Conservation (phyloP, 1,139 yeast genomes). For the Debaryomyces nepalensis region DNA sequence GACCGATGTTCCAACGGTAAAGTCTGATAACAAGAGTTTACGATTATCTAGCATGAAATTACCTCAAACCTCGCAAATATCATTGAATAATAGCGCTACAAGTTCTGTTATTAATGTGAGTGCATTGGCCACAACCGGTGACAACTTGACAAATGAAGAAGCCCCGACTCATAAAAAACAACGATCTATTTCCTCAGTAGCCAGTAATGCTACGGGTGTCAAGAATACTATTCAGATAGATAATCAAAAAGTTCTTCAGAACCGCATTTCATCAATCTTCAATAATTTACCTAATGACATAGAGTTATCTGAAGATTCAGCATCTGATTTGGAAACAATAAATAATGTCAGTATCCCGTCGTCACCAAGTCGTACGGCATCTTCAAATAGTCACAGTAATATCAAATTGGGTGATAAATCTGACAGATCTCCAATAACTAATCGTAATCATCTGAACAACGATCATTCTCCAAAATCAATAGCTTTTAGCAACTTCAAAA, state of each 20-base stretch:
- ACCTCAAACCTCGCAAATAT: conserved; percentile 19
- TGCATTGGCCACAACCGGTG: conserved; percentile 31
- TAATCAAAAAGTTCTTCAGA: conserved; percentile 23
- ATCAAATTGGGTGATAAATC: conserved; percentile 34
- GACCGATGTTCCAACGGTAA: conserved; percentile 30
- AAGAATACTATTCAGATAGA: conserved; percentile 9
- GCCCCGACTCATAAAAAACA: background rate
- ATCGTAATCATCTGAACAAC: conserved; percentile 13
- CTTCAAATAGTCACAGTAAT: conserved; percentile 26
- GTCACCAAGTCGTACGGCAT: conserved; percentile 21
- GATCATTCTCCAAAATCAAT: conserved; percentile 41
- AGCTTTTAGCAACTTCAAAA: conserved; percentile 44
- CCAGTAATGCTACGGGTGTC: background rate
- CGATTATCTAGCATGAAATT: conserved; percentile 31
- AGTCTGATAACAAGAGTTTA: conserved; percentile 37
- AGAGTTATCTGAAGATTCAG: conserved; percentile 53
- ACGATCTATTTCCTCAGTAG: background rate
- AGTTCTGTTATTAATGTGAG: conserved; percentile 40
- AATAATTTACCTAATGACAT: conserved; percentile 54
- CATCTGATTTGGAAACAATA: conserved; percentile 47
- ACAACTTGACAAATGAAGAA: background rate
- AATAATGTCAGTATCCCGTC: conserved; percentile 19
- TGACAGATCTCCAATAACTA: conserved; percentile 33
- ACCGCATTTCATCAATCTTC: conserved; percentile 44
- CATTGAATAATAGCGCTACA: conserved; percentile 30